Base-by-base conservation (phyloP, 495 filamentous ascomycete species). In the Chaetomium tenue region DNA sequence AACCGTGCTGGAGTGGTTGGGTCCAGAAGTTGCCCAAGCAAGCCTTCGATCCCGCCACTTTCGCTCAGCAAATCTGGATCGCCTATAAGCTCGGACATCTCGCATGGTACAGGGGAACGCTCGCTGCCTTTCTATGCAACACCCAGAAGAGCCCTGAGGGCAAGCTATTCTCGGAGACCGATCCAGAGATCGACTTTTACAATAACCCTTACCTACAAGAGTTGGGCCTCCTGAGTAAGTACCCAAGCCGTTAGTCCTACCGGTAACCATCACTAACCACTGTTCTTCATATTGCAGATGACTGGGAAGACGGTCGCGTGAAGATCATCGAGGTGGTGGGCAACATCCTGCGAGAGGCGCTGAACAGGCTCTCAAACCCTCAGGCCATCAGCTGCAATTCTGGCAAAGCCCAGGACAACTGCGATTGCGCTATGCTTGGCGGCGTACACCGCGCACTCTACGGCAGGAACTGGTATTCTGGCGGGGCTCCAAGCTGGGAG, bases 401-500 rank as follows among this genome's bases (percentile, higher is more conserved):
- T 28, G 16, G 2, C 18, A 54, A 5, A 40, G 6, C 6, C 20
- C n/a, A 6, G 33, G 33, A 56, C n/a, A 40, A 30, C 0, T 56
- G 54, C 54, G 54, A 56, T 20, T 56, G 54, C 33, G 54, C 54
- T 2, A 56, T 56, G 54, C 54, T 56, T 2, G 54, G 54, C 11
- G 54, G 54, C 7, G 6, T 54, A n/a, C 26, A 54, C 26, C 51
- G 51, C 2, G 51, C 51, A 16, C 51, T 33, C 15, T 9, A 30
- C 6, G 51, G 26, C 26, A 54, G 20, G 18, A 0, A 15, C 20
- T 54, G 51, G 51, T 54, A 54, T 11, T 54, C 51, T 23, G 16
- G 26, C 5, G 51, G 51, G 0, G 7, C 3, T 2, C 15, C 2
- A 1, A 20, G 33, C 26, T 54, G 51, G 51, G 51, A 54, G 26